Evolutionary conservation across 164 flowering plant genomes (phyloP), one percentile per base, ranked within the genome.

Genomic region (Dillenia suffruticosa): DNA sequence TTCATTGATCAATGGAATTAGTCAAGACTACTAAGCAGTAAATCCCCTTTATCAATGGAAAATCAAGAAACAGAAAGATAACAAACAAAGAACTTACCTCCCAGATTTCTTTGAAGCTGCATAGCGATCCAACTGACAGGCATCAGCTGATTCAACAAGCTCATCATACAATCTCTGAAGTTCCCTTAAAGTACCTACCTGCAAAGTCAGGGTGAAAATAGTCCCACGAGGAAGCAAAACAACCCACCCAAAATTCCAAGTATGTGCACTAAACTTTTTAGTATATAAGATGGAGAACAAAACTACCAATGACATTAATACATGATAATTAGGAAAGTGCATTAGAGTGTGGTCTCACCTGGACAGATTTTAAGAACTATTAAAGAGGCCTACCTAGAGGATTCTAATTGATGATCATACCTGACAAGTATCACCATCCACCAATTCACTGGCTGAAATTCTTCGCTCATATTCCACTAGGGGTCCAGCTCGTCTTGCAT

Each of bases 151-250:
- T 61, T 82, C 81, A 62, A 86, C 95, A 71, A 94, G 91, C 77
- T 89, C 92, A 61, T 94, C 95, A 72, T 86, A 89, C 7, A 94
- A 87, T 68, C 97, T 86, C 59, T 94, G 98, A 63, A 94, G 91
- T 70, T 87, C 93, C 73, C 66, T 82, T 59, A 94, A 69, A 49
- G 92, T 85, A 56, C 75, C 82, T 51, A 81, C 65, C 98, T 94
- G 85, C 71, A 78, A 63, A 68, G 26, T 63, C 49, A 66, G 14
- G 44, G 15, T 74, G 56, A 75, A 64, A 5, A 57, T 13, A 32
- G 46, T 57, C 48, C 59, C 3, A 47, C 53, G 8, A 19, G 12
- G 11, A 67, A 12, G n/a, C 4, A 51, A 68, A 59, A 50, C 45
- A 46, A 1, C 9, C 24, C 10, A 55, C 17, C 44, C 2, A 11